A percentile compares a stretch with the other conserved stretches of the same genome.
Evolutionary conservation across 2,329 filamentous ascomycete species (phyloP).

Genomic region (Fusarium pseudocircinatum): DNA sequence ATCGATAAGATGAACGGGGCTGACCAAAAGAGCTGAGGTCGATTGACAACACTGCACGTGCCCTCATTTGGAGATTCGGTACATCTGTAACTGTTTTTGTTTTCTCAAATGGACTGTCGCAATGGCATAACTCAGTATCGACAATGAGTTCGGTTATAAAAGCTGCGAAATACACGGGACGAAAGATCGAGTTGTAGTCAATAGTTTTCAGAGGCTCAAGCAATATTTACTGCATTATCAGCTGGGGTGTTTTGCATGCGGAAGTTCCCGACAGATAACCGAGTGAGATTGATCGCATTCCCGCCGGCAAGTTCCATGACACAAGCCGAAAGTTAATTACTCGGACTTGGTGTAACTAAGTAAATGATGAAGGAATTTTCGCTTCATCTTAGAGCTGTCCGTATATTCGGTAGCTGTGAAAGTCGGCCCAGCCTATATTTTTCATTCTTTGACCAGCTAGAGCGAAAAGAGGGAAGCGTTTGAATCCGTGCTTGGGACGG

Average conservation of each 20-base stretch:
- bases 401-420: no score
- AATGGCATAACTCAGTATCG: accelerated
- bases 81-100: background rate
- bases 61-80: accelerated
- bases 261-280: background rate
- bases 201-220: background rate
- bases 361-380: accelerated
- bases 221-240: background rate
- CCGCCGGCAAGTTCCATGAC: background rate
- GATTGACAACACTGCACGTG: background rate
- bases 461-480: background rate
- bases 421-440: accelerated
- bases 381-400: accelerated
- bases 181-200: accelerated
- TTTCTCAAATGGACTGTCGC: accelerated
- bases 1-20: background rate
- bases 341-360: accelerated
- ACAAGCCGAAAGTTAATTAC: accelerated
- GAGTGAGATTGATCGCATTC: background rate
- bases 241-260: background rate
- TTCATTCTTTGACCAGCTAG: background rate
- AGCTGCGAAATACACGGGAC: no score
- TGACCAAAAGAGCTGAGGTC: background rate
- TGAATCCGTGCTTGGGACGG: no score
- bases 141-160: accelerated